Conservation (phyloP, 2,329 filamentous ascomycete genomes). For the Colletotrichum sp. region DNA sequence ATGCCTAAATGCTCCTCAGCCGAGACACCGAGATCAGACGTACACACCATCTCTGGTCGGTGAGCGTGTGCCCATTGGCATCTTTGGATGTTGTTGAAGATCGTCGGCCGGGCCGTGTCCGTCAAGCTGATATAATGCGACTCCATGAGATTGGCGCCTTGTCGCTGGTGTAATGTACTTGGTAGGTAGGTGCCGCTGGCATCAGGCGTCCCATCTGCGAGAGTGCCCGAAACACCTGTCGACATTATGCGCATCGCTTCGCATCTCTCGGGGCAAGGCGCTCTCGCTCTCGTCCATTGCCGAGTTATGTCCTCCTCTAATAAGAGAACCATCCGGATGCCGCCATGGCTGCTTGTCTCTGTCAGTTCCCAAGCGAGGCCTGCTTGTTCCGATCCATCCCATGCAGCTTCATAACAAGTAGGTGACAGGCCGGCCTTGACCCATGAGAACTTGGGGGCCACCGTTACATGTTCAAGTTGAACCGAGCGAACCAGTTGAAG, state of each 20-base stretch:
- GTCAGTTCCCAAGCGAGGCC: not conserved
- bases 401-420: not conserved
- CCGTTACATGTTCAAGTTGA: not conserved
- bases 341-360: not conserved
- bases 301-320: not conserved
- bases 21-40: constrained; percentile 19
- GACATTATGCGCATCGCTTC: not conserved
- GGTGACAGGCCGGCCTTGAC: not conserved
- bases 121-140: not conserved
- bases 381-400: constrained; percentile 4
- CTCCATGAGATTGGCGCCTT: not conserved
- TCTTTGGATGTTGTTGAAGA: not conserved
- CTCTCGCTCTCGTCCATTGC: not conserved
- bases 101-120: not conserved
- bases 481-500: not conserved
- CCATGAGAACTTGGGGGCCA: not conserved
- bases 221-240: not conserved
- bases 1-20: constrained; percentile 7
- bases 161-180: not conserved
- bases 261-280: not conserved
- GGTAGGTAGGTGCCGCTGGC: not conserved
- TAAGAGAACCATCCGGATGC: not conserved
- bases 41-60: constrained; percentile 18
- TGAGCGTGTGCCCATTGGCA: not conserved
- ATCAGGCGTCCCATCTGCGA: not conserved